Evolutionary conservation across 768 basidiomycete genomes (phyloP).

Genomic region (Gautieria morchelliformis): DNA sequence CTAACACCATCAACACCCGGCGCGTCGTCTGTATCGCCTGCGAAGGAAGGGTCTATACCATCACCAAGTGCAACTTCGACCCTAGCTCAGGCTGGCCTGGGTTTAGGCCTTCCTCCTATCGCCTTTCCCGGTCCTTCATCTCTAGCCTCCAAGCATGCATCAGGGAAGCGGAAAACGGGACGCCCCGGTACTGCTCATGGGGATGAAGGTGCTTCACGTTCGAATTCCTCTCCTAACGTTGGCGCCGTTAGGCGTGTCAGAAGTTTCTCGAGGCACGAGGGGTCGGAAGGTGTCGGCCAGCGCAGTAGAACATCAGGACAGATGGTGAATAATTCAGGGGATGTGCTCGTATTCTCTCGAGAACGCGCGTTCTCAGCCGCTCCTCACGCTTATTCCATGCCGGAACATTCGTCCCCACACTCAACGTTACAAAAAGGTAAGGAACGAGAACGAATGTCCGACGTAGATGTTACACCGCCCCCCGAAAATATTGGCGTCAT

Average conservation of each 20-base stretch:
- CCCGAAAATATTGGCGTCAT: not conserved
- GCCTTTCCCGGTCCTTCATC: conserved; percentile 34
- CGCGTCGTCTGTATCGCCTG: not conserved
- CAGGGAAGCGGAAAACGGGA: not conserved
- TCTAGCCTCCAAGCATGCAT: not conserved
- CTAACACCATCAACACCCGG: not conserved
- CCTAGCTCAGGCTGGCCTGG: conserved; percentile 47
- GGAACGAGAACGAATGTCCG: not conserved
- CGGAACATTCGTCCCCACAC: not conserved
- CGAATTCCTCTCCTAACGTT: conserved; percentile 39
- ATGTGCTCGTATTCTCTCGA: conserved; percentile 6
- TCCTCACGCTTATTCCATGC: not conserved
- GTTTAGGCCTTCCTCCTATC: conserved; percentile 45
- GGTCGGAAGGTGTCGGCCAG: not conserved
- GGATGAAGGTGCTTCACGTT: conserved; percentile 16
- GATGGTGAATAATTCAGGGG: not conserved
- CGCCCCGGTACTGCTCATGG: conserved; percentile 6
- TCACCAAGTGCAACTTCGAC: conserved; percentile 22
- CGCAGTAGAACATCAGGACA: not conserved
- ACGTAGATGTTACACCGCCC: not conserved
- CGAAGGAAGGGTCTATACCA: not conserved
- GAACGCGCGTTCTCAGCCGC: not conserved
- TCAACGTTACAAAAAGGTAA: conserved; percentile 1
- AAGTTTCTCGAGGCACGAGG: conserved; percentile 37
- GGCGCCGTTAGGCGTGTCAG: conserved; percentile 37